Evolutionary conservation across 2,329 filamentous ascomycete genomes (phyloP), one percentile per base, ranked within the genome.

Genomic region (Trichothecium sympodiale): DNA sequence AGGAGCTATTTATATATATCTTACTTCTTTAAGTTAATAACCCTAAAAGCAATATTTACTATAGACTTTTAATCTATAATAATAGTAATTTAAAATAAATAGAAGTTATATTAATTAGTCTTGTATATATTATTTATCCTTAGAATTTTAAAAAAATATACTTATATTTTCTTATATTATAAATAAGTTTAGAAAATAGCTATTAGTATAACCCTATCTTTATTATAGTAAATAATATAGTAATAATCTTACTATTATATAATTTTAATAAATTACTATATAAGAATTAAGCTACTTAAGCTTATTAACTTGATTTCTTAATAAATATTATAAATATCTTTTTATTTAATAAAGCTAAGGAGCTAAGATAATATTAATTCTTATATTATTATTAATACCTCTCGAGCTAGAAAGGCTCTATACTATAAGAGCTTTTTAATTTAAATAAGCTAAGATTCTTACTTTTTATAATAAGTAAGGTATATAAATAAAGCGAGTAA

Each of bases 381-480:
- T 31, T 15, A 13, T 31, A 31, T 31, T 13, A 12, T 12, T 8
- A 31, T 31, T 12, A 8, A 12, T 31, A 12, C 12, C 8, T 8
- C 15, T 34, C 18, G 14, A 29, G 33, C 14, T 23, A 32, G 27
- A 26, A 38, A 38, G 27, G 9, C 8, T 31, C 8, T 8, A 8
- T 31, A 8, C 12, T 8, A 15, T 31, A 8, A 8, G 12, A 8
- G 8, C 16, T 13, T 8, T 31, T 31, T 13, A 39, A 40, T 40
- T 31, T 26, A 9, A 35, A 29, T 16, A 33, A 40, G 38, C 26
- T 31, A 40, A 18, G 12, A 18, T 12, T 26, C 16, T 8, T 31
- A 31, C 15, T 31, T 13, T 31, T 12, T 13, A 8, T 31, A 31
- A 31, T 31, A n/a, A 13, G 16, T 31, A 8, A 8, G 8, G 8